These are phyloP conservation scores for Lolium multiflorum DNA, from an alignment of 176 grass and related monocot genomes.

Conservation along the genomic window DNA sequence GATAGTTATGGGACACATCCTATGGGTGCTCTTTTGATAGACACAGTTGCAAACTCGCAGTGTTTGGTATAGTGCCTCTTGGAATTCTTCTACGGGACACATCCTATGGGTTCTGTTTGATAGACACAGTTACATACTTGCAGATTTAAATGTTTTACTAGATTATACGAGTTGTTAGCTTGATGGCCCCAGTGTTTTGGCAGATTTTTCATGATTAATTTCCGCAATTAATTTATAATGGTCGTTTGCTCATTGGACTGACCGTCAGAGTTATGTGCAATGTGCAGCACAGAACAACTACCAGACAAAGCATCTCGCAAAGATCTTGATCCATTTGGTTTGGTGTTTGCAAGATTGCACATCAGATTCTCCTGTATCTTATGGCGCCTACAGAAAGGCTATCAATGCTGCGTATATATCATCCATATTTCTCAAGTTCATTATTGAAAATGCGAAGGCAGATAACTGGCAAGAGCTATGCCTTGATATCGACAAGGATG, in stretches of 20 bases:
- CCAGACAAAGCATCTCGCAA: conserved; percentile 89
- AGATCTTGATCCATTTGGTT: conserved; percentile 93
- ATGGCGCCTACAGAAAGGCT: conserved; percentile 63
- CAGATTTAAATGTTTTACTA: conserved; percentile 1
- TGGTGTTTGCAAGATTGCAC: conserved; percentile 90
- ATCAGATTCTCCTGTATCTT: conserved; percentile 57
- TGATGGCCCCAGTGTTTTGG: neutral
- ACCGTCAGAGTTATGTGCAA: conserved; percentile 44
- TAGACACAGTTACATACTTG: neutral
- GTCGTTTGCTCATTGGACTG: conserved; percentile 22
- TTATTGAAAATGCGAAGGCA: conserved; percentile 81
- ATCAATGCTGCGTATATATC: conserved; percentile 98
- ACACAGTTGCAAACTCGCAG: neutral
- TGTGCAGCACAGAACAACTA: conserved; percentile 92
- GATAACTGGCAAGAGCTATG: conserved; percentile 84
- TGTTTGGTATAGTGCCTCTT: neutral
- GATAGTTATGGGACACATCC: neutral
- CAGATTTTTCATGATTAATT: neutral
- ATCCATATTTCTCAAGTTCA: conserved; percentile 98
- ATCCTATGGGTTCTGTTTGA: neutral
- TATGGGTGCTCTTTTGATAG: neutral
- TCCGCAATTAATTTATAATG: neutral
- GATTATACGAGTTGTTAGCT: conserved; percentile 20
- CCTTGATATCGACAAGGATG: conserved; percentile 80
- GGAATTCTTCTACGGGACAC: neutral